A percentile compares a stretch with the other conserved stretches of the same genome.
Conservation (phyloP, 345 rosid genomes). For the Passiflora organensis region DNA sequence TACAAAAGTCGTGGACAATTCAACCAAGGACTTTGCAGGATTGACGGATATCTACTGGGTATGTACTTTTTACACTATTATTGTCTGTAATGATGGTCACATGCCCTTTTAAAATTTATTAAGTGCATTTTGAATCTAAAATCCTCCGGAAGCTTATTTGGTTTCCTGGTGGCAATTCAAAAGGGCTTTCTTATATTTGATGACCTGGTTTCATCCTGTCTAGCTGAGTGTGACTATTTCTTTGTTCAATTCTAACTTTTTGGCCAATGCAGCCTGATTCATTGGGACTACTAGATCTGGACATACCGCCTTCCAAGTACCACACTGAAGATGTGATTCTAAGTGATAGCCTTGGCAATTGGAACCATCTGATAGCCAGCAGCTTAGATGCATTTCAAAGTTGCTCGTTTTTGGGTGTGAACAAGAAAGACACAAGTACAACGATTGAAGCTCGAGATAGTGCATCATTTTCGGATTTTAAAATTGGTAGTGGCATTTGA, state of each 20-base stretch:
- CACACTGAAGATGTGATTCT: constrained; percentile 57
- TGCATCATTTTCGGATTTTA: constrained; percentile 32
- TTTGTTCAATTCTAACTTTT: neutral
- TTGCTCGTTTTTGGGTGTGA: constrained; percentile 28
- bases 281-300: constrained; percentile 76
- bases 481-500: constrained; percentile 38
- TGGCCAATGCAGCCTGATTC: constrained; percentile 78
- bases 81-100: neutral
- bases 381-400: constrained; percentile 93
- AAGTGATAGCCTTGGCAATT: constrained; percentile 72
- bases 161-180: too few species aligned
- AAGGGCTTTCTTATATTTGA: neutral
- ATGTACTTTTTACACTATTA: constrained; percentile 10
- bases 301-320: constrained; percentile 60
- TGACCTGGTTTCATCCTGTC: constrained; percentile 16
- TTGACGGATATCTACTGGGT: constrained; percentile 87
- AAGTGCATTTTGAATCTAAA: neutral
- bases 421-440: constrained; percentile 53
- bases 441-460: constrained; percentile 51
- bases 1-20: constrained; percentile 31
- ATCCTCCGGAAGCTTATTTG: neutral
- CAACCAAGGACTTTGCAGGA: constrained; percentile 44
- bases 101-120: neutral
- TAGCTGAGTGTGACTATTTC: neutral
- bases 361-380: constrained; percentile 84